These are phyloP conservation scores for Limonomyces culmigenus DNA, from an alignment of 1,284 basidiomycete species.

Conservation along the genomic window DNA sequence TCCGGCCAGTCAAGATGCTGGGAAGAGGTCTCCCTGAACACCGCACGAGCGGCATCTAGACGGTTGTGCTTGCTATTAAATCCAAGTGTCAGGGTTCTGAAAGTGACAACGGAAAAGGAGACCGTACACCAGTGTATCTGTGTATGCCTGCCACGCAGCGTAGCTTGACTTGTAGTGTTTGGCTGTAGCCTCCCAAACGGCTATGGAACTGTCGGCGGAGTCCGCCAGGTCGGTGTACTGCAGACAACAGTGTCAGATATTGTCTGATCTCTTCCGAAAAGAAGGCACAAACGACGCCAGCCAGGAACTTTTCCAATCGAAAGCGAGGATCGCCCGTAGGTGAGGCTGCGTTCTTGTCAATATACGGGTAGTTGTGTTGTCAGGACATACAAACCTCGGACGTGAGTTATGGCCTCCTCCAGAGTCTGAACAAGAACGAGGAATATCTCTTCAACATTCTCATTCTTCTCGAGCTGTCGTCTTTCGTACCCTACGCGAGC, in stretches of 20 bases:
- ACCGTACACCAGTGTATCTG: slow-evolving; percentile 48
- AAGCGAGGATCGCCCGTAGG: slow-evolving; percentile 36
- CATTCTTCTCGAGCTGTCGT: slow-evolving; percentile 24
- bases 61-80: slow-evolving; percentile 33
- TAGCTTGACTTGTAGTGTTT: slow-evolving; percentile 57
- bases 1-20: slow-evolving; percentile 86
- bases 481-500: slow-evolving; percentile 52
- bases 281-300: slow-evolving; percentile 43
- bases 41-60: slow-evolving; percentile 41
- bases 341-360: slow-evolving; percentile 14
- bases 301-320: slow-evolving; percentile 68
- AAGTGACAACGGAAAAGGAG: not conserved
- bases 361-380: not conserved
- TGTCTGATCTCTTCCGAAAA: not conserved
- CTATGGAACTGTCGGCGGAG: slow-evolving; percentile 32
- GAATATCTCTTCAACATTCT: slow-evolving; percentile 27
- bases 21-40: slow-evolving; percentile 45
- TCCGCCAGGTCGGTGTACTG: slow-evolving; percentile 31
- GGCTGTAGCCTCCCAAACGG: slow-evolving; percentile 44
- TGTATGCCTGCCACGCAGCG: slow-evolving; percentile 50
- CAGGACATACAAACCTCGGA: no score
- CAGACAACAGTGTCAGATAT: not conserved
- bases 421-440: slow-evolving; percentile 33
- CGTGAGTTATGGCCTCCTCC: slow-evolving; percentile 40
- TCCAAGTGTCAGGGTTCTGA: not conserved